These are phyloP conservation scores for Spathaspora passalidarum DNA, from an alignment of 805 yeast genomes.

Conservation along the genomic window DNA sequence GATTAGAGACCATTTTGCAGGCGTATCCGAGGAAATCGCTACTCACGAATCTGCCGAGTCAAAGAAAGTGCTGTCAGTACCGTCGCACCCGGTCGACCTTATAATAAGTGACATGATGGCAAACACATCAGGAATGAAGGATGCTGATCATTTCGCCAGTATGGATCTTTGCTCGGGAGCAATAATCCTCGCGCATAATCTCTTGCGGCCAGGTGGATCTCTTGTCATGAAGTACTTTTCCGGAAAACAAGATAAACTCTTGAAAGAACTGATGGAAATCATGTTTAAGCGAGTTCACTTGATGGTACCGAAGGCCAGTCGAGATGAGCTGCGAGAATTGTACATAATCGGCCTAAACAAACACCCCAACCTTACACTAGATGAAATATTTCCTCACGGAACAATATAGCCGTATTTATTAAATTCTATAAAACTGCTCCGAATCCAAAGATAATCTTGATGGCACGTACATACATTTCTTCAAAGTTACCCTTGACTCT, in stretches of 20 bases:
- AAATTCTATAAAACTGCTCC: conserved; percentile 71
- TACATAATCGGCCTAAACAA: conserved; percentile 71
- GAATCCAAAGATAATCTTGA: conserved; percentile 89
- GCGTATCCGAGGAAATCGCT: not conserved
- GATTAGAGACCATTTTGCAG: conserved; percentile 48
- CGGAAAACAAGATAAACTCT: conserved; percentile 69
- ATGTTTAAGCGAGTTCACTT: conserved; percentile 64
- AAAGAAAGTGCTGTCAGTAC: not conserved
- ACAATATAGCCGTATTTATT: not conserved
- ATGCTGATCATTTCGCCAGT: conserved; percentile 78
- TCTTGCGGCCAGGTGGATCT: conserved; percentile 67
- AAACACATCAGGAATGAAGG: conserved; percentile 80
- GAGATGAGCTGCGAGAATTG: conserved; percentile 77
- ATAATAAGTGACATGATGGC: conserved; percentile 86
- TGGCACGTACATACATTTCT: conserved; percentile 83
- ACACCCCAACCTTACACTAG: conserved; percentile 16
- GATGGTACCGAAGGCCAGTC: conserved; percentile 78
- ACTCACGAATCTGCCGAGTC: not conserved
- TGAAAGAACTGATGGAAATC: conserved; percentile 56
- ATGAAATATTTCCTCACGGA: not conserved
- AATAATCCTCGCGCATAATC: conserved; percentile 64
- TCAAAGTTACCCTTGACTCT: conserved; percentile 80
- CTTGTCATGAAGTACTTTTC: conserved; percentile 82
- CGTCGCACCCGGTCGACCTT: conserved; percentile 24
- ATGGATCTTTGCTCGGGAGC: conserved; percentile 95